Evolutionary conservation across 345 rosid genomes (phyloP), one percentile per base, ranked within the genome.

Genomic region (Tarenaya hassleriana): DNA sequence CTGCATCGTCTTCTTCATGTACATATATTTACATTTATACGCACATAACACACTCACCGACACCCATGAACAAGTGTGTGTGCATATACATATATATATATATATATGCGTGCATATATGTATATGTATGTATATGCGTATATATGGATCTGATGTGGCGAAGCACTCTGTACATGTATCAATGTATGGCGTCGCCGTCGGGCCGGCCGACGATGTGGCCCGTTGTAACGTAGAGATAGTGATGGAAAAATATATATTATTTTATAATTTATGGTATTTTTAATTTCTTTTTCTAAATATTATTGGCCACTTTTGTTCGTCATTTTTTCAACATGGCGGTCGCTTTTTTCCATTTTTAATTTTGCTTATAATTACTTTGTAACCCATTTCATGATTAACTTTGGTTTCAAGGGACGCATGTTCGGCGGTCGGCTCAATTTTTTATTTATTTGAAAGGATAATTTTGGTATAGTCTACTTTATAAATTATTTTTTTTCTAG

Each of bases 81-180:
- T 64, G 69, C 69, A 64, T 64, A 34, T 7, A 40, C 19, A 51
- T 34, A n/a, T n/a, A n/a, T n/a, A n/a, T n/a, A n/a, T n/a, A n/a
- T n/a, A n/a, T n/a, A n/a, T n/a, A n/a, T n/a, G n/a, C n/a, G 1
- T 51, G 6, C 33, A 58, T 11, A 34, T 55, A 18, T 53, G 35
- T 55, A 55, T 56, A 42, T 24, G 5, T 5, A 24, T 24, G 5
- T 5, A 24, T 24, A 24, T 2, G 5, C 5, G 29, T 24, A 5
- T 24, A 5, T 24, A 24, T 24, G 29, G 29, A 24, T 24, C 29
- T 24, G 29, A 24, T 24, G 41, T 63, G 56, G 39, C 16, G 56
- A 41, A 63, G 39, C 62, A 55, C 62, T 63, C 44, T 56, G 39
- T 2, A 17, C 14, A 16, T 55, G 29, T 32, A 48, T 63, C n/a